Evolutionary conservation across 768 basidiomycete genomes (phyloP).

Genomic region (Phallus indusiatus): DNA sequence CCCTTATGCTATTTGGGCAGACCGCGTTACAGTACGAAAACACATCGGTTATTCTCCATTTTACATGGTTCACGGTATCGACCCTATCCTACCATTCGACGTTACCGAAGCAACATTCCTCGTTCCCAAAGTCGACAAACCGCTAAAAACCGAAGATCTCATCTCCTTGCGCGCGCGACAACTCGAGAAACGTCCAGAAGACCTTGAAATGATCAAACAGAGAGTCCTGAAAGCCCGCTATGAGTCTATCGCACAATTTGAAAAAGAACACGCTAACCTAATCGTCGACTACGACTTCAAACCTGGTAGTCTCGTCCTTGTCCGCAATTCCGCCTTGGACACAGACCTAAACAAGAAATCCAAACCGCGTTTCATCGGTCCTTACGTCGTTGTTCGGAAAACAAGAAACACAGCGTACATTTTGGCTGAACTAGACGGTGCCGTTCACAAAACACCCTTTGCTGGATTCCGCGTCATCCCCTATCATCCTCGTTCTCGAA

Average conservation of each 20-base stretch:
- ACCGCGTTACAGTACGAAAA: slow-evolving; percentile 18
- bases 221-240: neutral
- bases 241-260: slow-evolving; percentile 2
- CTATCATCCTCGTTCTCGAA: slow-evolving; percentile 10
- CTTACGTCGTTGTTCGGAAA: slow-evolving; percentile 16
- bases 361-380: slow-evolving; percentile 19
- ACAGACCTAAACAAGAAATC: slow-evolving; percentile 18
- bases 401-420: slow-evolving; percentile 19
- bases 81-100: slow-evolving; percentile 25
- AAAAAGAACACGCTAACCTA: neutral
- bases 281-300: neutral
- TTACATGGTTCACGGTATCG: slow-evolving; percentile 21
- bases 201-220: neutral
- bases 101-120: slow-evolving; percentile 26
- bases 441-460: slow-evolving; percentile 10
- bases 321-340: slow-evolving; percentile 7
- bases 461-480: slow-evolving; percentile 18
- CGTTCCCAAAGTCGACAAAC: slow-evolving; percentile 1
- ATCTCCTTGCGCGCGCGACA: slow-evolving; percentile 4
- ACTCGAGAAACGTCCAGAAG: slow-evolving; percentile 10
- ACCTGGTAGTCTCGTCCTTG: slow-evolving; percentile 17
- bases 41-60: slow-evolving; percentile 23
- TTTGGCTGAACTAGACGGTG: slow-evolving; percentile 19
- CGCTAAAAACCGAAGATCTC: slow-evolving; percentile 12
- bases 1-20: slow-evolving; percentile 17